Percentiles rank a stretch among this genome's conserved stretches.
phyloP scores from a whole-genome alignment of 768 basidiomycete species.

The Rhodosporidiobolus sp. region DNA sequence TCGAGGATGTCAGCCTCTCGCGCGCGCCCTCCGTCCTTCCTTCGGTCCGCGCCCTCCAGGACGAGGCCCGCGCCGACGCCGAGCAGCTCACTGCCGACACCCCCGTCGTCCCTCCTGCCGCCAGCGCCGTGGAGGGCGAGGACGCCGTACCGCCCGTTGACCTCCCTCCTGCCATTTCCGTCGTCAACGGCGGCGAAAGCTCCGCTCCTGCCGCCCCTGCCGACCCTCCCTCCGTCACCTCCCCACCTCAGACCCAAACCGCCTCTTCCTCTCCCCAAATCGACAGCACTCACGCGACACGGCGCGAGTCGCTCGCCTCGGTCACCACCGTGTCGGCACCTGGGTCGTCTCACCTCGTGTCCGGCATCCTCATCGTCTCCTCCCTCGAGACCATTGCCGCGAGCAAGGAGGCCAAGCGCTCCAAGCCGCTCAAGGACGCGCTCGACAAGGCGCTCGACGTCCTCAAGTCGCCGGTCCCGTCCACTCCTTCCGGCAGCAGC shows the following conservation, averaged over 20 bases:
- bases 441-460: conserved; percentile 41
- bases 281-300: background rate
- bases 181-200: background rate
- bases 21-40: conserved; percentile 17
- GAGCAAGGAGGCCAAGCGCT: conserved; percentile 43
- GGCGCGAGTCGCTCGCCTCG: conserved; percentile 37
- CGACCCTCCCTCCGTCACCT: background rate
- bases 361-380: conserved; percentile 42
- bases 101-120: no score
- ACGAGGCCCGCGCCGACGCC: conserved; percentile 3
- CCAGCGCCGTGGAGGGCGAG: background rate
- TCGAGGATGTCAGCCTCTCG: conserved; percentile 31
- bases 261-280: background rate
- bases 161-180: background rate
- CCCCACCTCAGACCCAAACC: conserved; percentile 1
- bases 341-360: conserved; percentile 39
- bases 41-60: background rate
- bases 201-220: background rate
- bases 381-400: conserved; percentile 42
- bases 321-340: conserved; percentile 31
- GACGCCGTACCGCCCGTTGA: background rate
- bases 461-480: conserved; percentile 31
- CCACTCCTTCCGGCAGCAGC: conserved; percentile 1
- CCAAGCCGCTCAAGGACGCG: conserved; percentile 41
- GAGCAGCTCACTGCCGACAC: no score